Conservation (phyloP, 2,329 filamentous ascomycete genomes). For the Calonectria honghensis region DNA sequence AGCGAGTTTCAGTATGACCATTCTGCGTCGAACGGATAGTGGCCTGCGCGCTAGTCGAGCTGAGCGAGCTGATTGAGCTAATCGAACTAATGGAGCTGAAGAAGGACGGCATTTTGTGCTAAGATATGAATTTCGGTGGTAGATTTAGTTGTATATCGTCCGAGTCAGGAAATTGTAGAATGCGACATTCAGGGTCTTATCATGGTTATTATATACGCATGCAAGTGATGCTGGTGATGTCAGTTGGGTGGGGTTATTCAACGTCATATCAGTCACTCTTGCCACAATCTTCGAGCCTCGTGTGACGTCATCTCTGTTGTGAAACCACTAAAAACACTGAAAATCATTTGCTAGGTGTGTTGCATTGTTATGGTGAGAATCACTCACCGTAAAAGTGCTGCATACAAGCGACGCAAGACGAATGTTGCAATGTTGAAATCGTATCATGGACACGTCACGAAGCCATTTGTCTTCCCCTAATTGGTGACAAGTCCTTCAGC, state of each 20-base stretch:
- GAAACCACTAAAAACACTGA: background rate
- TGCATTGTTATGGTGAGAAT: no score
- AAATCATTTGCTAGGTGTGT: background rate
- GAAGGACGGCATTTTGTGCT: constrained; percentile 28
- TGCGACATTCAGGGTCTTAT: background rate
- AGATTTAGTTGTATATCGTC: background rate
- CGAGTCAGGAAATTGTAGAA: background rate
- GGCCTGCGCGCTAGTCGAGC: constrained; percentile 11
- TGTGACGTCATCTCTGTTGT: background rate
- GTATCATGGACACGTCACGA: background rate
- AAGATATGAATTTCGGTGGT: background rate
- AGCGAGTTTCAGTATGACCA: constrained; percentile 10
- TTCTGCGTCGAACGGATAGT: background rate
- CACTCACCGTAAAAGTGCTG: background rate
- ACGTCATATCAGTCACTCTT: background rate
- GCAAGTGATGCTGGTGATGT: background rate
- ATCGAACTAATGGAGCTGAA: constrained; percentile 10
- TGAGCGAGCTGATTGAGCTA: background rate
- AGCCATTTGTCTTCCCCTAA: background rate
- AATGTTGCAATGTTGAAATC: background rate
- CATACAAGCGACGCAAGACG: background rate
- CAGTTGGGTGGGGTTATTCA: constrained; percentile 7
- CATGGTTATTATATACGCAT: background rate
- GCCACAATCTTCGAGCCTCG: background rate
- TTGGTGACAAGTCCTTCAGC: background rate